A percentile compares a stretch with the other conserved stretches of the same genome.
Conservation (phyloP, 345 rosid species). For the Syzygium aromaticum region DNA sequence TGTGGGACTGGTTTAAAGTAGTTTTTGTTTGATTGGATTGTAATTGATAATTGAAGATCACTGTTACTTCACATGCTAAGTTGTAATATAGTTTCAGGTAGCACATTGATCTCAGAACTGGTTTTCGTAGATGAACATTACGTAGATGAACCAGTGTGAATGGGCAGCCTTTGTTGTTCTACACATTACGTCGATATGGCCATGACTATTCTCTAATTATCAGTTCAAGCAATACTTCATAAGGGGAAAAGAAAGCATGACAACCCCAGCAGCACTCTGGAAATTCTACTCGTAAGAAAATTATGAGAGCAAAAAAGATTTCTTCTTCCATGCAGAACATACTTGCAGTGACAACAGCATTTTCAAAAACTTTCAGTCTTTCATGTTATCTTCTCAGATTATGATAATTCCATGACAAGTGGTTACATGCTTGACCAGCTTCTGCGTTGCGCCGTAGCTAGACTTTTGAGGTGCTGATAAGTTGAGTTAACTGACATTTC, state of each 20-base stretch:
- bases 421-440: background rate
- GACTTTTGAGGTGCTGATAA: background rate
- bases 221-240: too few species aligned
- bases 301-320: background rate
- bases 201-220: background rate
- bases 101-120: background rate
- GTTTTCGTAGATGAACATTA: background rate
- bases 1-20: background rate
- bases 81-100: background rate
- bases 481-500: background rate
- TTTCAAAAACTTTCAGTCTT: background rate
- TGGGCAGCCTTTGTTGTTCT: background rate
- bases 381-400: background rate
- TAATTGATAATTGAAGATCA: background rate
- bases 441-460: background rate
- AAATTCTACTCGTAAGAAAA: background rate
- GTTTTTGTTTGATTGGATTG: background rate
- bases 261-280: too few species aligned
- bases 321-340: background rate
- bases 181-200: background rate
- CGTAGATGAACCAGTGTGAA: background rate
- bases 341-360: background rate
- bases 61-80: background rate
- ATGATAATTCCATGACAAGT: background rate
- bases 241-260: too few species aligned